Base-by-base conservation (phyloP, 345 rosid species). In the Tarenaya hassleriana region DNA sequence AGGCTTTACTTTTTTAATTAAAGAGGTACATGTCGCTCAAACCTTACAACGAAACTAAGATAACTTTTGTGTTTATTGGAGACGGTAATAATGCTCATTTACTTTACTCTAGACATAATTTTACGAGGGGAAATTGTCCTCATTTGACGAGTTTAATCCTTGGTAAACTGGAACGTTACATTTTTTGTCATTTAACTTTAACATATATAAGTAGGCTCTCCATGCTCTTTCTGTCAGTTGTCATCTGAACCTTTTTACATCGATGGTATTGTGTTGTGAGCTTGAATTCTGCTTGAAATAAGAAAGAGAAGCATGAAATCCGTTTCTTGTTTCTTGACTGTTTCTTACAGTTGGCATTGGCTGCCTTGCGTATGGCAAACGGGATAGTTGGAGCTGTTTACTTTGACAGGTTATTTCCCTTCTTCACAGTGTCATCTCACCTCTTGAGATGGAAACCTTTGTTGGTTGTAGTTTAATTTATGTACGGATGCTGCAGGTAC, bases 301-400 rank as follows among this genome's bases (percentile, higher is more conserved):
- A 15, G 16, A 41, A 16, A 16, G 18, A 45, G 20, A 55, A 49
- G 33, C 34, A 51, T 58, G 29, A 24, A 38, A 15, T 2, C 27
- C 38, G 1, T 45, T 19, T 44, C 20, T 29, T 20, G 44, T 52
- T 19, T 58, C 59, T 58, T 49, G 52, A 34, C 24, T 18, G 35
- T 37, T 31, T 16, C 18, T 55, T 61, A 69, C 86, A 88, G 95
- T 74, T 88, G 76, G 95, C 98, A 24, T 61, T 92, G 81, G 90
- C 94, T 39, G 84, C 94, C 58, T 69, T 92, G 61, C 80, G 73
- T 55, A 68, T 35, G 34, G 74, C 95, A 14, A 92, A 88, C 69
- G 78, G 77, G 64, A 61, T 63, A 58, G 79, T 70, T 58, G 45
- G 60, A 54, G 75, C 76, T 37, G 56, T 85, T 16, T 83, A 92